Evolutionary conservation across 345 rosid genomes (phyloP).

Genomic region (Acer yangbiense): DNA sequence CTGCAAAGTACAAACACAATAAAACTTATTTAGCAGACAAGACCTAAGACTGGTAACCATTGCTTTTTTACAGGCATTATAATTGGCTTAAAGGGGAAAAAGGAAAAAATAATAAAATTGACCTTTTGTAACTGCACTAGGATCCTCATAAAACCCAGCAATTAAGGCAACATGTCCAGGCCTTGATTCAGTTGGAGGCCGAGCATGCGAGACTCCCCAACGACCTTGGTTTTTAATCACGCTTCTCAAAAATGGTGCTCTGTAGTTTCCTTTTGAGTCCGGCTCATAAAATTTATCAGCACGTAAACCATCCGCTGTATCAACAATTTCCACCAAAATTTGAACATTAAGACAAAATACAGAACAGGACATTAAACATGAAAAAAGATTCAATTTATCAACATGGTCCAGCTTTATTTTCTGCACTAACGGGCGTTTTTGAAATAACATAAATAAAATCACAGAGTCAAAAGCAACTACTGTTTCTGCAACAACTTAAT

Average conservation of each 20-base stretch:
- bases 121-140: constrained; percentile 97
- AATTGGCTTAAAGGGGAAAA: constrained; percentile 2
- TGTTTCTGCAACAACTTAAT: background rate
- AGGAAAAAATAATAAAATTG: constrained; percentile 12
- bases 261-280: constrained; percentile 61
- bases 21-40: constrained; percentile 10
- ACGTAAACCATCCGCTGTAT: constrained; percentile 92
- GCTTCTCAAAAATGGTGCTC: constrained; percentile 92
- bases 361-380: background rate
- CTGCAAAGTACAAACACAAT: constrained; percentile 63
- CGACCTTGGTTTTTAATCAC: constrained; percentile 74
- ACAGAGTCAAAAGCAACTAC: background rate
- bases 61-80: background rate
- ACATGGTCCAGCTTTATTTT: background rate
- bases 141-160: constrained; percentile 98
- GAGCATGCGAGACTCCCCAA: constrained; percentile 99
- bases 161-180: constrained; percentile 96
- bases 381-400: background rate
- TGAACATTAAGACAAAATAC: too few species aligned
- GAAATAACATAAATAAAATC: background rate
- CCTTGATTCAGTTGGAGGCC: constrained; percentile 96
- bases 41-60: background rate
- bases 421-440: background rate
- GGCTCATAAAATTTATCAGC: constrained; percentile 98
- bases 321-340: constrained; percentile 5